Evolutionary conservation across 208 protist species (phyloP).

Genomic region (Zelonia costaricensis): DNA sequence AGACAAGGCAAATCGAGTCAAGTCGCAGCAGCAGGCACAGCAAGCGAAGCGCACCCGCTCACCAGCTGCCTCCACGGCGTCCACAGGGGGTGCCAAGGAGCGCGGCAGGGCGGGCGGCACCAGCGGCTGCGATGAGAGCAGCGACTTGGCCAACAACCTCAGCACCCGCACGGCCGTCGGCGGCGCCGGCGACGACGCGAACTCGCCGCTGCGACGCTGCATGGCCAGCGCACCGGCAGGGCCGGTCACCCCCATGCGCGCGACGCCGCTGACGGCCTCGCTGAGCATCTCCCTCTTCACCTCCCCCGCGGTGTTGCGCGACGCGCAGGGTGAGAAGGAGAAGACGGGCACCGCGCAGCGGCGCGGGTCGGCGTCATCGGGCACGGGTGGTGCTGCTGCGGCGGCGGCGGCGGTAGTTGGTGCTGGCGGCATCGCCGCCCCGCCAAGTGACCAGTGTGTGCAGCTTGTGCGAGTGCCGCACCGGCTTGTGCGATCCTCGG

Average conservation of each 20-base stretch:
- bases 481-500: slow-evolving; percentile 18
- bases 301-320: slow-evolving; percentile 7
- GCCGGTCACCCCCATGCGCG: slow-evolving; percentile 15
- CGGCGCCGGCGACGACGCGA: background rate
- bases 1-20: background rate
- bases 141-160: background rate
- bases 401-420: no score
- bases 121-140: background rate
- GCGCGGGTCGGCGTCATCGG: background rate
- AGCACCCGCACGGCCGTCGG: background rate
- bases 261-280: slow-evolving; percentile 8
- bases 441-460: slow-evolving; percentile 8
- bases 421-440: background rate
- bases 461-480: slow-evolving; percentile 26
- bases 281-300: slow-evolving; percentile 13
- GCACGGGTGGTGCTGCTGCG: no score
- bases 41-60: background rate
- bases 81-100: background rate
- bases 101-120: background rate
- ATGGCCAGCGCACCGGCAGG: slow-evolving; percentile 1
- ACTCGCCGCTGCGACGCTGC: slow-evolving; percentile 10
- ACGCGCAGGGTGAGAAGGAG: slow-evolving; percentile 4
- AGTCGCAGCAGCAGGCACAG: background rate
- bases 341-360: background rate
- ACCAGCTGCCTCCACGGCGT: background rate